Evolutionary conservation across 2,329 filamentous ascomycete genomes (phyloP).

Genomic region (Corynespora cassiicola): DNA sequence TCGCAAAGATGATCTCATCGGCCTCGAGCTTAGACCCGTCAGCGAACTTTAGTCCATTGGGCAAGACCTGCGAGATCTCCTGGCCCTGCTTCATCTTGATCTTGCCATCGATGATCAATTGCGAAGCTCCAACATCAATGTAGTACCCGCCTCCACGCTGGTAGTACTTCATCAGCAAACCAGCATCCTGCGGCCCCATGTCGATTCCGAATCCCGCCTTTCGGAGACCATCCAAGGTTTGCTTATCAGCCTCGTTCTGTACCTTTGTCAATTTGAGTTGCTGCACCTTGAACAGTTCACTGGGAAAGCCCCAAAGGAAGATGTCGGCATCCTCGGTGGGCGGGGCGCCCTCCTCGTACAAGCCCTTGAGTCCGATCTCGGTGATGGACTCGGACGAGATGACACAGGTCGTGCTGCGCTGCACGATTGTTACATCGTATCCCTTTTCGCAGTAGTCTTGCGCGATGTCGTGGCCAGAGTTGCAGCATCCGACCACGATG

Average conservation of each 20-base stretch:
- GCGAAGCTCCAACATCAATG: conserved; percentile 54
- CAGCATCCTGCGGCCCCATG: conserved; percentile 31
- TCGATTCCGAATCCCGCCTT: conserved; percentile 52
- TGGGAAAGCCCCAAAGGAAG: conserved; percentile 41
- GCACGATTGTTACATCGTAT: conserved; percentile 54
- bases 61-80: conserved; percentile 43
- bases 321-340: conserved; percentile 37
- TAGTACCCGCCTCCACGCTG: conserved; percentile 56
- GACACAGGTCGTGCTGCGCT: conserved; percentile 51
- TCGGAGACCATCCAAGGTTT: conserved; percentile 50
- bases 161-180: conserved; percentile 47
- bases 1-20: conserved; percentile 56
- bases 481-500: conserved; percentile 56
- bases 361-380: conserved; percentile 35
- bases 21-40: conserved; percentile 52
- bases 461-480: conserved; percentile 58
- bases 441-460: conserved; percentile 55
- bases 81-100: conserved; percentile 53
- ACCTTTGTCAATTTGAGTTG: conserved; percentile 31
- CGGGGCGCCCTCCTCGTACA: conserved; percentile 35
- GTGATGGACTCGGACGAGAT: conserved; percentile 32
- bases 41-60: conserved; percentile 50
- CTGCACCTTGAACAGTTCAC: conserved; percentile 37
- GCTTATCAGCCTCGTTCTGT: conserved; percentile 40
- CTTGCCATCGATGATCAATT: conserved; percentile 51